phyloP scores from a whole-genome alignment of 257 asterid genomes.

The Forsythia viridissima region DNA sequence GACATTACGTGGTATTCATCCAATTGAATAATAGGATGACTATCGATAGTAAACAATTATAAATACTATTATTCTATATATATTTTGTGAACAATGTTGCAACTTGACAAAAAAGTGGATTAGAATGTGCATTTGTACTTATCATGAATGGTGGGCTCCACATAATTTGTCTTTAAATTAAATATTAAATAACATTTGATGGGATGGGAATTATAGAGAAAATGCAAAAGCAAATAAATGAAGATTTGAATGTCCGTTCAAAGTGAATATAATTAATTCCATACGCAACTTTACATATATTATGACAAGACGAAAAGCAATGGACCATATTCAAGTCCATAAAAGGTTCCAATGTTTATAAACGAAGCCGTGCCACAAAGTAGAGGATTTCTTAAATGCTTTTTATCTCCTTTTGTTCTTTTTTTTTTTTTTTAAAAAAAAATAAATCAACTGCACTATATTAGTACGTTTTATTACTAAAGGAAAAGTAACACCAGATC shows the following conservation, averaged over 20 bases:
- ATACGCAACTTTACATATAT: constrained; percentile 19
- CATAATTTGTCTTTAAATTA: neutral
- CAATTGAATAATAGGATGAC: too few species aligned
- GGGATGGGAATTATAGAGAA: constrained; percentile 17
- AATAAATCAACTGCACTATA: too few species aligned
- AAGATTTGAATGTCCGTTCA: neutral
- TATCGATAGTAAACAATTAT: too few species aligned
- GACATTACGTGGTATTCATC: too few species aligned
- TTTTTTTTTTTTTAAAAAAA: too few species aligned
- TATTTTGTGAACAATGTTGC: too few species aligned
- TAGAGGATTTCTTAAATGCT: constrained; percentile 20
- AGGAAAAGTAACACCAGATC: too few species aligned
- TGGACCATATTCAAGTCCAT: constrained; percentile 29
- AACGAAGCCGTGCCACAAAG: constrained; percentile 43
- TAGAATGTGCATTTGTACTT: neutral
- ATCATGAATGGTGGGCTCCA: neutral
- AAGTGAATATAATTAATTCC: neutral
- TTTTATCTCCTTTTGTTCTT: neutral
- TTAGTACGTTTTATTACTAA: too few species aligned
- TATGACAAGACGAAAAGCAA: constrained; percentile 18
- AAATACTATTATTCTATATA: too few species aligned
- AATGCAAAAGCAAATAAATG: neutral
- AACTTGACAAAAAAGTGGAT: neutral
- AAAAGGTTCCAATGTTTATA: constrained; percentile 29
- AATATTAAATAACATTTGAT: constrained; percentile 7